Evolutionary conservation across 2,329 filamentous ascomycete species (phyloP), one percentile per base, ranked within the genome.

Genomic region (Ophiostoma sp.): DNA sequence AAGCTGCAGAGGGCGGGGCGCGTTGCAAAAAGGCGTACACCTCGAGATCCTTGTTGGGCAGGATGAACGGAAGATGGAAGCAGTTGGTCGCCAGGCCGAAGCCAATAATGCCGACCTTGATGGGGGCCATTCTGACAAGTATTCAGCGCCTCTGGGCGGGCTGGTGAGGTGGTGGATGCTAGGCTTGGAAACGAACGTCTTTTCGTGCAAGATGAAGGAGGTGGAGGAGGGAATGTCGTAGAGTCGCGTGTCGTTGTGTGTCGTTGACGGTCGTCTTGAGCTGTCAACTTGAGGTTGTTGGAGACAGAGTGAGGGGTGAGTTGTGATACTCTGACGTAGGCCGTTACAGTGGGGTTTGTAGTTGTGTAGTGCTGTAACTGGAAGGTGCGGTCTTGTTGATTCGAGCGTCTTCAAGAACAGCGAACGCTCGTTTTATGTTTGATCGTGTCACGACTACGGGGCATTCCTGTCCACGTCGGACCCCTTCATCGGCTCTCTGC

Each of bases 1-100:
- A 66, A n/a, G 55, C 74, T 25, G 42, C 71, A 9, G 75, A 74
- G 0, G 81, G 78, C 0, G 78, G 77, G 0, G 84, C 82, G 48
- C 85, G 83, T 75, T 87, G 85, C 31, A 87, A 76, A 70, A 87
- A 84, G 4, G 85, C 84, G 25, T 84, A 79, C 39, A 87, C 80
- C 63, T 84, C 77, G 17, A 85, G 81, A 63, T 86, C 83, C 2
- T 83, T 80, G 75, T 85, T 85, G 1, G 82, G 81, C 0, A 82
- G 79, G 75, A 87, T 86, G 75, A 85, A 87, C 0, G 86, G 86
- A 2, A 87, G 80, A 72, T 87, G 85, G 74, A 87, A 87, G 74
- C 78, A 82, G 75, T 84, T 85, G 19, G 84, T 79, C 0, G 85
- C 82, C 72, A 83, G 82, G 78, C 86, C 85, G 72, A 87, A 87